Conservation (phyloP, 2,329 filamentous ascomycete genomes). For the Chaetomiaceae sp. region DNA sequence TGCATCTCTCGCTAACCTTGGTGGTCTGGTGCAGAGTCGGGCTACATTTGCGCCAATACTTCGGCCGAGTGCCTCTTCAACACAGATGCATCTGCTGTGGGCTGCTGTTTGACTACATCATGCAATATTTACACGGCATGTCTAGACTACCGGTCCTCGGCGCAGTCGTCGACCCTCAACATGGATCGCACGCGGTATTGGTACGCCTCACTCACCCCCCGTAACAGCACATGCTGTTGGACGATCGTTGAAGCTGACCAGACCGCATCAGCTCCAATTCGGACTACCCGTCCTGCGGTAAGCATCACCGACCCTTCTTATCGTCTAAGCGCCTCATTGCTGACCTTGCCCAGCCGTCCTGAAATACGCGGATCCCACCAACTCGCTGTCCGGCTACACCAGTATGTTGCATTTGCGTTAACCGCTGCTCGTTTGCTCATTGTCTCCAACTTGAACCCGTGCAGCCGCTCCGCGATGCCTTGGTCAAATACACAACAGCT, state of each 20-base stretch:
- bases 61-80: constrained; percentile 13
- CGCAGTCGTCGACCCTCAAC: too few relatives aligned
- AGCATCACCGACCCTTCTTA: too few relatives aligned
- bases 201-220: constrained; percentile 1
- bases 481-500: too few relatives aligned
- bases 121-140: constrained; percentile 18
- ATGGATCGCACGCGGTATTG: constrained; percentile 15
- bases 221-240: too few relatives aligned
- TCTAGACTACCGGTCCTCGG: constrained; percentile 8
- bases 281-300: constrained; percentile 12
- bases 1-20: not conserved
- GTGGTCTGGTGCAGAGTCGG: not conserved
- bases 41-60: not conserved
- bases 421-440: too few relatives aligned
- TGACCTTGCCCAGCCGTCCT: too few relatives aligned
- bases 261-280: constrained; percentile 12
- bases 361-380: constrained; percentile 7
- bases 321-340: too few relatives aligned
- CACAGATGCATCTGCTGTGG: constrained; percentile 9
- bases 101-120: constrained; percentile 13
- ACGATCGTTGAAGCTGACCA: too few relatives aligned
- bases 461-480: too few relatives aligned
- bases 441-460: too few relatives aligned
- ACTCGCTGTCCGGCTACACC: constrained; percentile 13
- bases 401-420: too few relatives aligned